These are phyloP conservation scores for Mycena alexandri DNA, from an alignment of 768 basidiomycete species.

Conservation along the genomic window DNA sequence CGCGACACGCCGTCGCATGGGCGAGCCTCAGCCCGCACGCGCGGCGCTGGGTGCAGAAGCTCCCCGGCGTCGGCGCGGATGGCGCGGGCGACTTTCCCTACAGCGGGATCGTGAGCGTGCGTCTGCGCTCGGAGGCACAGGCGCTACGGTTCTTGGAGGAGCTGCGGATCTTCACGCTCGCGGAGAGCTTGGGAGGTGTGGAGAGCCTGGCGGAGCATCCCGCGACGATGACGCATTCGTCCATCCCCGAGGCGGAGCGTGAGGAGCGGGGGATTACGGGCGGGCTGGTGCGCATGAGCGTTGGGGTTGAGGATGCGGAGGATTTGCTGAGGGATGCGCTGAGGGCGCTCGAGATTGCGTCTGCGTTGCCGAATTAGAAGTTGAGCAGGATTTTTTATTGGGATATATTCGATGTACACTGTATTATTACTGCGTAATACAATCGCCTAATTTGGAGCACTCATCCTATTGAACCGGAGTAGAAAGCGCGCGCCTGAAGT, in stretches of 20 bases:
- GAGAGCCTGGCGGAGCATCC: slow-evolving; percentile 93
- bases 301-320: slow-evolving; percentile 90
- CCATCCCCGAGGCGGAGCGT: slow-evolving; percentile 77
- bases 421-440: not conserved
- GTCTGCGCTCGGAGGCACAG: slow-evolving; percentile 65
- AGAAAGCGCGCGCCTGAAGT: too few species aligned
- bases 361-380: slow-evolving; percentile 15
- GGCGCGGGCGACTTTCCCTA: slow-evolving; percentile 79
- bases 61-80: slow-evolving; percentile 51
- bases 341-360: slow-evolving; percentile 68
- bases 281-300: slow-evolving; percentile 81
- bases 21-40: slow-evolving; percentile 77
- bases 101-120: slow-evolving; percentile 92
- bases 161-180: slow-evolving; percentile 80
- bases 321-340: slow-evolving; percentile 83
- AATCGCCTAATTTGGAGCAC: not conserved
- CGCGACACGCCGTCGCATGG: slow-evolving; percentile 75
- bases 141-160: slow-evolving; percentile 78
- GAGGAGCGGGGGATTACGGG: slow-evolving; percentile 81
- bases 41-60: slow-evolving; percentile 65
- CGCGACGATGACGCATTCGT: slow-evolving; percentile 89
- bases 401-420: slow-evolving; percentile 1
- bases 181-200: slow-evolving; percentile 92
- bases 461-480: not conserved
- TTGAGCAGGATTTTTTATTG: not conserved